Conservation (phyloP, 306 rosid species). For the Gleditsia sinensis region DNA sequence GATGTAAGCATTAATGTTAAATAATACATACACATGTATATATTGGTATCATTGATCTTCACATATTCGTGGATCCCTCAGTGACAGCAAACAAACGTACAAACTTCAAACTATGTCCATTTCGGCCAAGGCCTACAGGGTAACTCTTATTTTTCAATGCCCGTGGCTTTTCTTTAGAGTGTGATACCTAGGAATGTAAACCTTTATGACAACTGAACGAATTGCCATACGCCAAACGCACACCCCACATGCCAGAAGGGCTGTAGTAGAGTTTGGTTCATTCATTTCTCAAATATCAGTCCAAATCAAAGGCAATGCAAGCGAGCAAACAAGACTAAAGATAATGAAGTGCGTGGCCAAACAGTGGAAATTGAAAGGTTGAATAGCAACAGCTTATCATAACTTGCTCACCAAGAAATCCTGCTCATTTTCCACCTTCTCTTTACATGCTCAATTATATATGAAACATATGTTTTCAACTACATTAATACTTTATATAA, state of each 20-base stretch:
- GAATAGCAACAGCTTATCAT: constrained; percentile 3
- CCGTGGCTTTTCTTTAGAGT: constrained; percentile 25
- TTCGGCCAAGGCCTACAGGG: constrained; percentile 27
- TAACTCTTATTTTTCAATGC: constrained; percentile 5
- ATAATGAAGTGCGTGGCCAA: neutral
- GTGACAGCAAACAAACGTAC: constrained; percentile 1
- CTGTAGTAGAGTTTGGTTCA: constrained; percentile 31
- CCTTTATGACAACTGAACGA: constrained; percentile 26
- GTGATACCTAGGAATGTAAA: constrained; percentile 17
- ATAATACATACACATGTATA: too few relatives aligned
- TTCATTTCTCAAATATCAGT: constrained; percentile 32
- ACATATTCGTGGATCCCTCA: neutral
- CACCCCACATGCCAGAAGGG: constrained; percentile 31
- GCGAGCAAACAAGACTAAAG: too few relatives aligned
- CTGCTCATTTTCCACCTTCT: neutral
- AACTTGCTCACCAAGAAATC: constrained; percentile 24
- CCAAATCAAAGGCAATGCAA: constrained; percentile 35
- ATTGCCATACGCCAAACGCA: constrained; percentile 24
- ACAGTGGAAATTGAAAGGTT: constrained; percentile 30
- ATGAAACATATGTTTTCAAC: constrained; percentile 8
- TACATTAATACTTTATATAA: neutral
- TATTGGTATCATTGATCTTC: too few relatives aligned
- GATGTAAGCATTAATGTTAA: too few relatives aligned
- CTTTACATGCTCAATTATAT: constrained; percentile 13
- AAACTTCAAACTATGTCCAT: neutral